Conservation (phyloP, 495 filamentous ascomycete genomes). For the Penicillium canescens region DNA sequence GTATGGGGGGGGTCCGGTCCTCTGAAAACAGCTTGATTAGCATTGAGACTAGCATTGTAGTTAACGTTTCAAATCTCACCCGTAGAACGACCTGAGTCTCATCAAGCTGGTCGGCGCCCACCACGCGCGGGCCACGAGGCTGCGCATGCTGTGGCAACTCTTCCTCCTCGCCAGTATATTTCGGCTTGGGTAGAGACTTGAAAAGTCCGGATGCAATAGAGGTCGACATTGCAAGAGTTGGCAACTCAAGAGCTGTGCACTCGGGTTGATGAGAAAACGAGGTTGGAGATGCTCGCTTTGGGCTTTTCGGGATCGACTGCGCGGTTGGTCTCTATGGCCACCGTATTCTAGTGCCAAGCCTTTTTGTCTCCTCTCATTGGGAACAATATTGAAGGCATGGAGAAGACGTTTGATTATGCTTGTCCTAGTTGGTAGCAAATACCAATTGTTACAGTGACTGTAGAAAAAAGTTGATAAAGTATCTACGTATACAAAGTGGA, state of each 20-base stretch:
- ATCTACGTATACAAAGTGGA: not conserved
- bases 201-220: conserved; percentile 76
- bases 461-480: not conserved
- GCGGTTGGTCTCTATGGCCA: conserved; percentile 12
- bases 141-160: conserved; percentile 71
- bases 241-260: conserved; percentile 17
- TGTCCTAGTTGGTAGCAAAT: too few relatives aligned
- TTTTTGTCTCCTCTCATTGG: not conserved
- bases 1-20: conserved; percentile 83
- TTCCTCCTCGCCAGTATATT: conserved; percentile 83
- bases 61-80: conserved; percentile 43
- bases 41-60: not conserved
- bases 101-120: conserved; percentile 75
- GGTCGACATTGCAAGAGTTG: conserved; percentile 51
- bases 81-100: conserved; percentile 85
- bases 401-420: not conserved
- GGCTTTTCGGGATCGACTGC: conserved; percentile 24
- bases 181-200: conserved; percentile 83
- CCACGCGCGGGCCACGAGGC: conserved; percentile 74
- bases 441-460: too few relatives aligned
- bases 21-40: conserved; percentile 45
- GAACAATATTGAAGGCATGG: not conserved
- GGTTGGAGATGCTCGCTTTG: conserved; percentile 15
- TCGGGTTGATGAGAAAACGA: conserved; percentile 14
- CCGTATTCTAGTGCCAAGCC: conserved; percentile 17